These are phyloP conservation scores for Glonium stellatum DNA, from an alignment of 495 filamentous ascomycete genomes.

Conservation along the genomic window DNA sequence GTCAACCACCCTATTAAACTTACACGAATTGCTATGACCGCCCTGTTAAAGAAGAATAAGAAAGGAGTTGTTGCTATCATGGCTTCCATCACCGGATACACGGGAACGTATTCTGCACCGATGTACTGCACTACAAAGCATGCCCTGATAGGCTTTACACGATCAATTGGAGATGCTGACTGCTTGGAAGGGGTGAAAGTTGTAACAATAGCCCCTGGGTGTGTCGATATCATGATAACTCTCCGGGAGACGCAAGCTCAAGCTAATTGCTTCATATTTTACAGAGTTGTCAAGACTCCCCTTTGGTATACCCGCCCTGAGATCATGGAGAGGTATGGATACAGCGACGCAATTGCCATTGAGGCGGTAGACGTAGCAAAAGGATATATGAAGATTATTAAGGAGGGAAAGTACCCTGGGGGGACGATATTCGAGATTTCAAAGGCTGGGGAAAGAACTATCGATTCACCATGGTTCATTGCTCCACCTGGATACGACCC, in stretches of 20 bases:
- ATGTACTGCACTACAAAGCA: slow-evolving; percentile 36
- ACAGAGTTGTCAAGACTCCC: slow-evolving; percentile 21
- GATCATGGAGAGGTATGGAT: slow-evolving; percentile 16
- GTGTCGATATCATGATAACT: too few species aligned
- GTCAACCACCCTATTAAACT: slow-evolving; percentile 32
- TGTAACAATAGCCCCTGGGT: slow-evolving; percentile 26
- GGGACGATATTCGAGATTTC: slow-evolving; percentile 8
- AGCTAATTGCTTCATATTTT: too few species aligned
- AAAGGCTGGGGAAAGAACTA: not conserved
- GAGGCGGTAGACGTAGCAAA: slow-evolving; percentile 21
- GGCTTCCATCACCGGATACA: slow-evolving; percentile 28
- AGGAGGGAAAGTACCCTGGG: slow-evolving; percentile 20
- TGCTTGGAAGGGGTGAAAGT: slow-evolving; percentile 25
- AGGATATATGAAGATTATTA: slow-evolving; percentile 24
- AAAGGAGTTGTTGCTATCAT: slow-evolving; percentile 30
- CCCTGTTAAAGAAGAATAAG: slow-evolving; percentile 27
- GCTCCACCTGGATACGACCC: not conserved
- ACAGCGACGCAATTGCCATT: slow-evolving; percentile 18
- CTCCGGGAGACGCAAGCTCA: too few species aligned
- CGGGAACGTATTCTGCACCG: slow-evolving; percentile 14
- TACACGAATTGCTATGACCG: slow-evolving; percentile 34
- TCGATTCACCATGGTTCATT: not conserved
- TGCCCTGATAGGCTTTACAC: slow-evolving; percentile 32
- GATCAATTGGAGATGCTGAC: slow-evolving; percentile 28
- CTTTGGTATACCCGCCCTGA: slow-evolving; percentile 19